These are phyloP conservation scores for Colletotrichum trifolii DNA, from an alignment of 2,329 filamentous ascomycete species.

Conservation along the genomic window DNA sequence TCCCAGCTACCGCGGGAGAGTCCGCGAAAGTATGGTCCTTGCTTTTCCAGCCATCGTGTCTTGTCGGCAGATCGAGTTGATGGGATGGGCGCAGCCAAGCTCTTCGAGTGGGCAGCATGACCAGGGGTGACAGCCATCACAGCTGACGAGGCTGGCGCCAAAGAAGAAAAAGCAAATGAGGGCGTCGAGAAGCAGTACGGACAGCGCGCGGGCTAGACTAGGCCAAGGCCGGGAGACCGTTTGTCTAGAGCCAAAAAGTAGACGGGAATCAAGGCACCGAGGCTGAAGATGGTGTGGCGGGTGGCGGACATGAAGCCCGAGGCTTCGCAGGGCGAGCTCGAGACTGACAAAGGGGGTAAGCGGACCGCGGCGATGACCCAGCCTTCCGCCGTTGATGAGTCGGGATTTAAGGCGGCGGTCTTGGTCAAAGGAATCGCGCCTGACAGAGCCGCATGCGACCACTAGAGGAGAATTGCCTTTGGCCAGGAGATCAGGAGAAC, in stretches of 20 bases:
- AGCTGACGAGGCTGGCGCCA: not conserved
- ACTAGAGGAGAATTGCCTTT: not conserved
- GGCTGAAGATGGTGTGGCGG: constrained; percentile 13
- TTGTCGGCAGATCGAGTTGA: no score
- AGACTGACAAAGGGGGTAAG: constrained; percentile 8
- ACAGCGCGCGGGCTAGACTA: not conserved
- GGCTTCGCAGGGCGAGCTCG: constrained; percentile 5
- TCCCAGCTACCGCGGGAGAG: not conserved
- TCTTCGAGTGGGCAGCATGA: not conserved
- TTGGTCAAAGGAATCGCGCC: constrained; percentile 18
- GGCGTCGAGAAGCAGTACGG: not conserved
- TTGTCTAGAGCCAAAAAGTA: not conserved
- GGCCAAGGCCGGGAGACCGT: constrained; percentile 11
- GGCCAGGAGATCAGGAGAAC: not conserved
- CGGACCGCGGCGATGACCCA: not conserved
- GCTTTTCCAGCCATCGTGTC: no score
- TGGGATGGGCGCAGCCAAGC: no score
- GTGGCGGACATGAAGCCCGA: constrained; percentile 19
- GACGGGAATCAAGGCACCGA: not conserved
- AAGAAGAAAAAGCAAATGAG: not conserved
- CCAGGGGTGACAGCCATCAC: not conserved
- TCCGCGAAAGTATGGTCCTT: no score
- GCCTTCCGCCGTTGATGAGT: not conserved
- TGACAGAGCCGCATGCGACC: constrained; percentile 3
- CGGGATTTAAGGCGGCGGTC: not conserved